Evolutionary conservation across 306 rosid genomes (phyloP), one percentile per base, ranked within the genome.

Genomic region (Rosa multiflora): DNA sequence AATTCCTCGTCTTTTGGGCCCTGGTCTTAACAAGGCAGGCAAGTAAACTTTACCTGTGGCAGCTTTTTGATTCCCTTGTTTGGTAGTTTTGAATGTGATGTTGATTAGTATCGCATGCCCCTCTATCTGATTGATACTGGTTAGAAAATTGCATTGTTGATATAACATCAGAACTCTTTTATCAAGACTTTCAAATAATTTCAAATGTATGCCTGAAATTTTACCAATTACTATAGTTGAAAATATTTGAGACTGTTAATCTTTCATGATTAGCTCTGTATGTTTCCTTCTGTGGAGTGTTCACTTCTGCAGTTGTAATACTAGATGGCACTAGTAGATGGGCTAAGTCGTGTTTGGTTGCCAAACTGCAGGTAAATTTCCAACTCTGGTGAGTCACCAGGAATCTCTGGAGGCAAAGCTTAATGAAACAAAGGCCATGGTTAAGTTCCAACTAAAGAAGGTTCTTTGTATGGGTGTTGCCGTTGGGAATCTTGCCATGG

Each of bases 401-500:
- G 96, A 91, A 76, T 89, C 96, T 32, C 83, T 91, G 0, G 96
- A 89, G 82, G 83, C 90, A 1, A 91, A 91, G 79, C 89, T 91
- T 5, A 89, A 91, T 51, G 96, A 91, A 79, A 89, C 90, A 0
- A 91, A 91, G 67, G 96, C 96, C 1, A 91, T 86, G 93, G 88
- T 91, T 1, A 91, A 91, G 74, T 91, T 91, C 76, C 96, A 91
- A 75, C 91, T 91, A 18, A 91, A 91, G 81, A 91, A 91, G 88
- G 96, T 91, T 59, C 88, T 91, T 47, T 91, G 96, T 69, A 91
- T 91, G 96, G 96, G 96, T 73, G 96, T 91, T 63, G 96, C 96
- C 14, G 91, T 91, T 2, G 96, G 96, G 1, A 91, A 91, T 74
- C 84, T 86, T 18, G 85, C 90, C 29, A 91, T 91, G 96, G 96